Percentiles rank a stretch among this genome's conserved stretches.
phyloP scores from a whole-genome alignment of 2,329 filamentous ascomycete genomes.

The Aspergillus ochraceoroseus region DNA sequence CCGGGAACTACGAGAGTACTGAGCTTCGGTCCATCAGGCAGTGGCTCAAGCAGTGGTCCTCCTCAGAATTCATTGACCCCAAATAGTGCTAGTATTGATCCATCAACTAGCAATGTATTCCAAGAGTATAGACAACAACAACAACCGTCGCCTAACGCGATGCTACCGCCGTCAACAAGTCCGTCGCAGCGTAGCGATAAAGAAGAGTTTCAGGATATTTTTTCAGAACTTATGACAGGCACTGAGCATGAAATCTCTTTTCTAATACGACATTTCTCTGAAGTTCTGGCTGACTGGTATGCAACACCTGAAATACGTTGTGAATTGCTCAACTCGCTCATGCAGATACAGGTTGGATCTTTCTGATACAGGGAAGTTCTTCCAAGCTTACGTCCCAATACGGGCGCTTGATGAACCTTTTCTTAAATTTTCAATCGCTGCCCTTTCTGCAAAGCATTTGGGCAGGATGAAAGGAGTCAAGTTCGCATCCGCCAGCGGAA shows the following conservation, averaged over 20 bases:
- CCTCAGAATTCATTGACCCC: constrained; percentile 5
- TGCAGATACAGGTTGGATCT: constrained; percentile 32
- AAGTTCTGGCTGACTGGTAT: constrained; percentile 36
- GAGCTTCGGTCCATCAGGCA: neutral
- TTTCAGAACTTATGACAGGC: constrained; percentile 37
- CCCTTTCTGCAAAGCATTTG: constrained; percentile 41
- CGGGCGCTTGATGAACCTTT: constrained; percentile 34
- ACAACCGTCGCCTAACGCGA: constrained; percentile 5
- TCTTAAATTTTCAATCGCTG: constrained; percentile 37
- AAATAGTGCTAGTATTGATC: constrained; percentile 1
- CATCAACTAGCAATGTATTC: neutral
- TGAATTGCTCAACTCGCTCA: constrained; percentile 14
- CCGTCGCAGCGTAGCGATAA: constrained; percentile 24
- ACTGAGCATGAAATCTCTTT: constrained; percentile 39
- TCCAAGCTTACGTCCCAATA: constrained; percentile 36
- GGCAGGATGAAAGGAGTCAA: constrained; percentile 31
- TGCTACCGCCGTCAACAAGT: constrained; percentile 14
- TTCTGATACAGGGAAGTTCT: constrained; percentile 40
- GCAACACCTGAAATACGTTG: neutral
- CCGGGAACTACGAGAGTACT: neutral
- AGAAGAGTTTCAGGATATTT: constrained; percentile 34
- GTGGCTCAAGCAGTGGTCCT: constrained; percentile 3
- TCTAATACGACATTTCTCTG: constrained; percentile 36
- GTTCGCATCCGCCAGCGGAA: constrained; percentile 18
- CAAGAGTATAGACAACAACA: constrained; percentile 1